Percentiles rank a stretch among this genome's conserved stretches.
These are phyloP conservation scores for Schizosaccharomyces japonicus DNA, from an alignment of 805 yeast genomes.

Conservation along the genomic window DNA sequence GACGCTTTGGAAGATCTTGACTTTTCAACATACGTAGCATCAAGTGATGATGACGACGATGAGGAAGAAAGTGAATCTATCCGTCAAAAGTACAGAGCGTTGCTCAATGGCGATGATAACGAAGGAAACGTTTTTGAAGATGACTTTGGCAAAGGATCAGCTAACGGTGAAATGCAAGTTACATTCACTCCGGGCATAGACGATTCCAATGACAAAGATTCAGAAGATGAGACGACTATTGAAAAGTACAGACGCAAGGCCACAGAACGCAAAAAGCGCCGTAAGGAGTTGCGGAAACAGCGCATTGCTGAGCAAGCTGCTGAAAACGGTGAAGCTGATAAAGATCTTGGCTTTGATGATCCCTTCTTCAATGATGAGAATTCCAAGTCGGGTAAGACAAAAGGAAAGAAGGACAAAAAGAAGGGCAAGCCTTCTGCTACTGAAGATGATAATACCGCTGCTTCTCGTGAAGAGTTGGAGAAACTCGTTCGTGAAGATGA, in stretches of 20 bases:
- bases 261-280: slow-evolving; percentile 42
- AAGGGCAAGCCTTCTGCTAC: slow-evolving; percentile 9
- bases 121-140: background rate
- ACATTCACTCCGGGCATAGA: slow-evolving; percentile 77
- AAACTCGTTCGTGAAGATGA: slow-evolving; percentile 45
- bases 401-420: slow-evolving; percentile 12
- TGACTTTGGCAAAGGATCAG: slow-evolving; percentile 11
- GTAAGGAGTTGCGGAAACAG: slow-evolving; percentile 51
- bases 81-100: slow-evolving; percentile 36
- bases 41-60: slow-evolving; percentile 38
- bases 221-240: slow-evolving; percentile 46
- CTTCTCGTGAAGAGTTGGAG: slow-evolving; percentile 44
- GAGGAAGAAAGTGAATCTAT: slow-evolving; percentile 15
- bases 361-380: slow-evolving; percentile 11
- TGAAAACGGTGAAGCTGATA: slow-evolving; percentile 20
- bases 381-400: slow-evolving; percentile 15
- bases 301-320: slow-evolving; percentile 27
- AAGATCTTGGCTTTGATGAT: slow-evolving; percentile 15
- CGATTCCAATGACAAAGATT: slow-evolving; percentile 17
- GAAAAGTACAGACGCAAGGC: slow-evolving; percentile 67
- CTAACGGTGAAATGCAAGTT: slow-evolving; percentile 76
- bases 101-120: slow-evolving; percentile 17
- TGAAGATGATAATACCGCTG: slow-evolving; percentile 16
- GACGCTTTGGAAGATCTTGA: slow-evolving; percentile 47
- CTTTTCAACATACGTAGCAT: slow-evolving; percentile 70